Base-by-base conservation (phyloP, 768 basidiomycete species). In the Crassisporium funariophilum region DNA sequence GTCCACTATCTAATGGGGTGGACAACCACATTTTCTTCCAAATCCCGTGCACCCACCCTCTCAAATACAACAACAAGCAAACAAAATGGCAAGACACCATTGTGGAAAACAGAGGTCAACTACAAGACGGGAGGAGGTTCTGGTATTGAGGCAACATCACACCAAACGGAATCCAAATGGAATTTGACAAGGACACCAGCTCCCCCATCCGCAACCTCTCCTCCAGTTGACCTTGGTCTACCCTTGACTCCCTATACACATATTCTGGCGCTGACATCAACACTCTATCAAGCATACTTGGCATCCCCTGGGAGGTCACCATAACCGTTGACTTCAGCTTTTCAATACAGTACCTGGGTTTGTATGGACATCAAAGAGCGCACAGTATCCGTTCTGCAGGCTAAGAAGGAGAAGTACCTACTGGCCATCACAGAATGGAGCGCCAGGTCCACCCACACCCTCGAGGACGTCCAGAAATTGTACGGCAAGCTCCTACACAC, bases 211-310 rank as follows among this genome's bases (percentile, higher is more conserved):
- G 4, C 0, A 61, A 68, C 36, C 55, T 61, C 1, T 68, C 66
- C 1, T 0, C 1, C 2, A 6, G 16, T 0, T 68, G 62, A 1
- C 43, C 59, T 0, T 47, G 60, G 0, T 60, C 54, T 1, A 1
- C 10, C 0, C 29, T 56, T 10, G 66, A 71, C 33, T 5, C 4
- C 0, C 0, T 17, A 0, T 66, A 41, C 25, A 24, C 56, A 13
- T 65, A 63, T 23, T 2, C 4, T 19, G 22, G 44, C 3, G 46
- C 19, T 0, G 72, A 77, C 47, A 72, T 78, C 16, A 60, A 77
- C 35, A 5, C 3, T 0, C 23, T 74, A 0, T 71, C 71, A 0
- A 13, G 34, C 0, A 0, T 34, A 0, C 61, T 73, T 6, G 67
- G 70, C 1, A 62, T 65, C 8, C 55, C 60, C 0, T 71, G 69